Evolutionary conservation across 371 early-diverging fungal species (phyloP), one percentile per base, ranked within the genome.

Genomic region (Apophysomyces trapeziformis): DNA sequence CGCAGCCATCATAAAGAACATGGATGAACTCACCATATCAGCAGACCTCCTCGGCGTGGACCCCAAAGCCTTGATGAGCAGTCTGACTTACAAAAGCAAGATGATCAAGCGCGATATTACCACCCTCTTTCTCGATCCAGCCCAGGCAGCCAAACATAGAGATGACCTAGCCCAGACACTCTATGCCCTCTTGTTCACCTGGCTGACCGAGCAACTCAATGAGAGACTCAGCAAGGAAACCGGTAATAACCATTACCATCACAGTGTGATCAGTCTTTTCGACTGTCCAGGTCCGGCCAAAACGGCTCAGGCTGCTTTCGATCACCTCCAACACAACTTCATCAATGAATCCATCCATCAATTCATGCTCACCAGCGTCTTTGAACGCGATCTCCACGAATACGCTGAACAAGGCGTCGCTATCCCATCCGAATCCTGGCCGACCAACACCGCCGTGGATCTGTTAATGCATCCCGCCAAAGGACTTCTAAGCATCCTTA

Each of bases 121-220:
- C 70, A 93, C 95, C 7, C 84, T 94, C n/a, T 93, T 93, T 61
- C 78, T 97, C 38, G 87, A 94, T 71, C 74, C 87, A 21, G 85
- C 84, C 14, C 85, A 83, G 32, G 93, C 97, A 0, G 65, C 75
- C 5, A 68, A 73, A 26, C 95, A 95, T 68, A 86, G 95, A 36
- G 93, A 95, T 68, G 82, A 80, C 14, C 73, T 97, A 4, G 93
- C 95, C 0, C 80, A 86, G 56, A 78, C 89, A 6, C 84, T 97
- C 13, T 96, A 96, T 73, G 85, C 85, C 16, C 82, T 94, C 7
- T 70, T 96, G 18, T 90, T 94, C 71, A 83, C 87, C 18, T 96
- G 95, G 92, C 66, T 97, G 26, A 83, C 93, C 13, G 96, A 95
- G 69, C 90, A 91, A 66, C 84, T 95, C 69, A 96, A 96, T 77